Evolutionary conservation across 352 stramenopile species (phyloP).

Genomic region (Aphanomyces astaci): DNA sequence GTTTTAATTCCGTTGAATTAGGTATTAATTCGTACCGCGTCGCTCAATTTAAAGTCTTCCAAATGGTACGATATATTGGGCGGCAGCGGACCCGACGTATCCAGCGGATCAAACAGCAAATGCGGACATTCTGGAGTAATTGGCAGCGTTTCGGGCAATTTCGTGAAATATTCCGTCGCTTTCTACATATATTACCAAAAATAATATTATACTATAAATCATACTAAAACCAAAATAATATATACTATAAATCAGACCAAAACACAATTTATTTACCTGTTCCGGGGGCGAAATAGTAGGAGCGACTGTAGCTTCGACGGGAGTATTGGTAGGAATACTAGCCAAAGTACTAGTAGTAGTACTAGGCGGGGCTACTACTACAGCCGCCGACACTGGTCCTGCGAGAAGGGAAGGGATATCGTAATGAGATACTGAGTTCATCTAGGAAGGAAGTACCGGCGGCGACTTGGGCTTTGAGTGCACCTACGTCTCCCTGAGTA

Average conservation of each 20-base stretch:
- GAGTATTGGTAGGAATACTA: too few species aligned
- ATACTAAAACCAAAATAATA: too few species aligned
- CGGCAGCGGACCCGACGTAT: not conserved
- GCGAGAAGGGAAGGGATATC: not conserved
- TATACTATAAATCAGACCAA: too few species aligned
- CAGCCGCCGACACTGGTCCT: not conserved
- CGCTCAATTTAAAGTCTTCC: not conserved
- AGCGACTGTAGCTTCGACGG: too few species aligned
- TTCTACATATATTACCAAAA: not conserved
- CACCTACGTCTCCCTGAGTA: slow-evolving; percentile 17
- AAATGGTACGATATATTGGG: not conserved
- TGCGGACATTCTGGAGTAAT: slow-evolving; percentile 47
- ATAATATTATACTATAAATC: too few species aligned
- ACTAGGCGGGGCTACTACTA: too few species aligned
- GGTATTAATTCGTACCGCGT: not conserved
- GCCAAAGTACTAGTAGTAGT: too few species aligned
- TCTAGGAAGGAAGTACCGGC: not conserved
- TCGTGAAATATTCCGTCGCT: slow-evolving; percentile 34
- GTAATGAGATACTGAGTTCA: not conserved
- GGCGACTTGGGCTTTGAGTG: not conserved
- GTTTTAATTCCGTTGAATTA: not conserved
- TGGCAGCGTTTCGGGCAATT: slow-evolving; percentile 49
- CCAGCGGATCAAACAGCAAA: slow-evolving; percentile 56
- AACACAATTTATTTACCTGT: too few species aligned
- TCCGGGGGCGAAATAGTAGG: too few species aligned